Evolutionary conservation across 768 basidiomycete genomes (phyloP), one percentile per base, ranked within the genome.

Genomic region (Mycena haematopus): DNA sequence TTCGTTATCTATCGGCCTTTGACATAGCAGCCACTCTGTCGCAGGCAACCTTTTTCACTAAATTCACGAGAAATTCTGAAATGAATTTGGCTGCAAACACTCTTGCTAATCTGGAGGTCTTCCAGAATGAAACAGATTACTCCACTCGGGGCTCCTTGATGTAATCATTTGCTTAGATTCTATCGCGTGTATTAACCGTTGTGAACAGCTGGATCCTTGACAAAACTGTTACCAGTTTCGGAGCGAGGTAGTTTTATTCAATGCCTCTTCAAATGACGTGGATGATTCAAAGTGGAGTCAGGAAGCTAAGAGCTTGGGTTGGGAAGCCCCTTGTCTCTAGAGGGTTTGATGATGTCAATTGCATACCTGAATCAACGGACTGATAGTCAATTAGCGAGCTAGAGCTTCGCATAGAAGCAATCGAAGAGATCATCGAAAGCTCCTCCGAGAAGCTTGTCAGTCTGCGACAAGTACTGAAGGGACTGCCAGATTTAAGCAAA

Each of bases 61-160:
- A 78, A 70, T 99, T 99, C 71, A 80, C 91, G 4, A 86, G 87
- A 24, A 82, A 84, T 57, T 83, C 86, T 0, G 89, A 93, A 65
- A 96, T 99, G 96, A 80, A 94, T 22, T 81, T 99, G 49, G 91
- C 90, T 51, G 89, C 88, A 25, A 97, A 94, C 71, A 96, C 96
- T 0, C 76, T 99, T 13, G 82, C 83, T 14, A 98, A 97, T 71
- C 75, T 96, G 76, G 96, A 99, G 74, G 87, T 99, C n/a, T 96
- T 93, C 73, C 84, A 87, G 35, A 99, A 98, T 68, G 90, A 92
- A 70, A 94, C 93, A 0, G 90, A 97, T 71, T 84, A 84, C 57
- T 86, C 83, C 13, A 78, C 82, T 21, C 82, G 77, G 59, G 96
- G 95, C 5, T 91, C 93, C 52, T 77, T 99, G 49, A 78, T 97